Conservation (phyloP, 2,329 filamentous ascomycete genomes). For the Talaromyces verruculosus region DNA sequence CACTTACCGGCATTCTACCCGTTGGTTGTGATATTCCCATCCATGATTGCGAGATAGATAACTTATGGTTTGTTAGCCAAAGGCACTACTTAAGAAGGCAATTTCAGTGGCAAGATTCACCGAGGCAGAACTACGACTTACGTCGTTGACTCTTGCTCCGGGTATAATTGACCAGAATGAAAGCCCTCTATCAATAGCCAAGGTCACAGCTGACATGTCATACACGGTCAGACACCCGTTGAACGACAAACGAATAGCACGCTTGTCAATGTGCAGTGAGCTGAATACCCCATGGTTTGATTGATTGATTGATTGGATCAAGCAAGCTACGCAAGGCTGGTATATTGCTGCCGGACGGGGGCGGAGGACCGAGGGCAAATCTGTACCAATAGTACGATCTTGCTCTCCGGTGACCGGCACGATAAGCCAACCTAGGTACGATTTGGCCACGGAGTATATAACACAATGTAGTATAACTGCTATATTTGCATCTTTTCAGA, state of each 20-base stretch:
- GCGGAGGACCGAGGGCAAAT: slow-evolving; percentile 4
- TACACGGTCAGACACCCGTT: not conserved
- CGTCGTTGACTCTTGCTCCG: not conserved
- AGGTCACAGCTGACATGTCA: not conserved
- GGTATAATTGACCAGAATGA: not conserved
- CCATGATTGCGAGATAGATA: not conserved
- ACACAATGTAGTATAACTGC: not conserved
- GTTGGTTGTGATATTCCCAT: not conserved
- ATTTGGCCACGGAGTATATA: not conserved
- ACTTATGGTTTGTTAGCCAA: not conserved
- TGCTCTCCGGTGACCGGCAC: not conserved
- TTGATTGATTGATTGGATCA: not conserved
- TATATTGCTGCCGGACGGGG: not conserved
- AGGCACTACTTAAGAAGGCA: not conserved
- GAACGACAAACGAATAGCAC: not conserved
- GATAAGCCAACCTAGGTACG: not conserved
- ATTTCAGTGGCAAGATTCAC: not conserved
- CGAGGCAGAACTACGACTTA: not conserved
- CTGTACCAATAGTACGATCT: not conserved
- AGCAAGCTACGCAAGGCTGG: not conserved
- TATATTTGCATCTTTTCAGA: not conserved
- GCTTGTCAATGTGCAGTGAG: not conserved
- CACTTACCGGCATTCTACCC: not conserved
- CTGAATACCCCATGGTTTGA: not conserved
- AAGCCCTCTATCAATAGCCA: not conserved